These are phyloP conservation scores for Trametes coccinea DNA, from an alignment of 768 basidiomycete genomes.

Conservation along the genomic window DNA sequence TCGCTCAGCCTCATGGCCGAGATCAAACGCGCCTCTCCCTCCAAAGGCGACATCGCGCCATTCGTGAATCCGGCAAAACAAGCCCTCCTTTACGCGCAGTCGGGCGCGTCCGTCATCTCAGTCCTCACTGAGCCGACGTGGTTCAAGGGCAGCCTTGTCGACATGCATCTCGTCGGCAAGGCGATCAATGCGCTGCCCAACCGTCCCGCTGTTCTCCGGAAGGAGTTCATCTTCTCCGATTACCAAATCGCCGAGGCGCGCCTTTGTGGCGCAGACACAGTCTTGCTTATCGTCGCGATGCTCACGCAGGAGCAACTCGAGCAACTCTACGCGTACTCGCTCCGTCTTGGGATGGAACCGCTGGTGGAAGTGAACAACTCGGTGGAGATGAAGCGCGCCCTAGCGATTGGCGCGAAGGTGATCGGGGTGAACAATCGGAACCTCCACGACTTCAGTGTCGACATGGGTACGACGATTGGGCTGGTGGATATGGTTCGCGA, in stretches of 20 bases:
- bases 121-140: slow-evolving; percentile 97
- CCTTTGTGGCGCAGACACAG: slow-evolving; percentile 93
- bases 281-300: slow-evolving; percentile 97
- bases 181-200: slow-evolving; percentile 82
- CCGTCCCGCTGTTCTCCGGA: slow-evolving; percentile 93
- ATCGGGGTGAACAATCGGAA: slow-evolving; percentile 99
- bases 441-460: slow-evolving; percentile 93
- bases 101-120: slow-evolving; percentile 93
- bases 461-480: slow-evolving; percentile 91
- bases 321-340: slow-evolving; percentile 74
- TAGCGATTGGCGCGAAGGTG: slow-evolving; percentile 84
- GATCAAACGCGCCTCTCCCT: slow-evolving; percentile 96
- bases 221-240: slow-evolving; percentile 94
- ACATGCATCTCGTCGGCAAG: slow-evolving; percentile 88
- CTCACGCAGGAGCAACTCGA: slow-evolving; percentile 68
- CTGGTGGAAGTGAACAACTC: slow-evolving; percentile 98
- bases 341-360: slow-evolving; percentile 86
- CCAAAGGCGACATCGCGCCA: slow-evolving; percentile 90
- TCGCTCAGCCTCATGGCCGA: slow-evolving; percentile 72
- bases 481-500: slow-evolving; percentile 76
- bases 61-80: slow-evolving; percentile 81
- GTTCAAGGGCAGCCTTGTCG: slow-evolving; percentile 93
- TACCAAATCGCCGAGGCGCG: slow-evolving; percentile 96
- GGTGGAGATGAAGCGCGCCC: slow-evolving; percentile 83
- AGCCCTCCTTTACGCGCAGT: slow-evolving; percentile 87